Conservation (phyloP, 805 yeast genomes). For the Yamadazyma insecticola region DNA sequence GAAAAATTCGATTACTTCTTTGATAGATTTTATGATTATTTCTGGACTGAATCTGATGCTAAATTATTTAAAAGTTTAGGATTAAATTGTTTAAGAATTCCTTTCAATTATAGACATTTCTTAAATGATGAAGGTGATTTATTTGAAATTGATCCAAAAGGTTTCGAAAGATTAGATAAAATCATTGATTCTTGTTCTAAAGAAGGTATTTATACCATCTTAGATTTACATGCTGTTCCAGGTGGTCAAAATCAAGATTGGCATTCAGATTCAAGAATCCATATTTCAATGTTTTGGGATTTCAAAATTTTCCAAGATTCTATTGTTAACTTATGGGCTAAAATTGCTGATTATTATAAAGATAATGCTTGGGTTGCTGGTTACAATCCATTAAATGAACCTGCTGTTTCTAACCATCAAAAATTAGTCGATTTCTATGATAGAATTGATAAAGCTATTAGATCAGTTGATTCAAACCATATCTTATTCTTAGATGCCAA, state of each 20-base stretch:
- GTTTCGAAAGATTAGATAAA: conserved; percentile 41
- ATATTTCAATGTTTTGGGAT: conserved; percentile 47
- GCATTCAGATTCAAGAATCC: conserved; percentile 47
- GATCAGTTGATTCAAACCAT: conserved; percentile 45
- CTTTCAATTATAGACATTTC: conserved; percentile 50
- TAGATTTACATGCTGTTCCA: conserved; percentile 47
- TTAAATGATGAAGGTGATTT: conserved; percentile 43
- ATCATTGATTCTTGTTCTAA: conserved; percentile 41
- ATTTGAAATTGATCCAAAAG: conserved; percentile 37
- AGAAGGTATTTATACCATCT: conserved; percentile 44
- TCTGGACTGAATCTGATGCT: conserved; percentile 50
- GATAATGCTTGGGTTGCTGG: conserved; percentile 50
- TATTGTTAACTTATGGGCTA: conserved; percentile 41
- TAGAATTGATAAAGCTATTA: conserved; percentile 33
- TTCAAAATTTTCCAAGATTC: conserved; percentile 46
- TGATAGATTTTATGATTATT: conserved; percentile 49
- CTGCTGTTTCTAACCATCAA: conserved; percentile 41
- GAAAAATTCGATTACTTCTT: conserved; percentile 47
- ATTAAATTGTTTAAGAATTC: conserved; percentile 45
- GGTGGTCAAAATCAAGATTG: conserved; percentile 56
- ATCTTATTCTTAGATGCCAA: conserved; percentile 47
- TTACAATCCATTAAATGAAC: conserved; percentile 52
- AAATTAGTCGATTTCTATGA: conserved; percentile 37
- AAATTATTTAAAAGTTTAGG: conserved; percentile 37
- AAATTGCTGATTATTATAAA: conserved; percentile 42